Base-by-base conservation (phyloP, 352 stramenopile genomes). In the Phytophthora colocasiae region DNA sequence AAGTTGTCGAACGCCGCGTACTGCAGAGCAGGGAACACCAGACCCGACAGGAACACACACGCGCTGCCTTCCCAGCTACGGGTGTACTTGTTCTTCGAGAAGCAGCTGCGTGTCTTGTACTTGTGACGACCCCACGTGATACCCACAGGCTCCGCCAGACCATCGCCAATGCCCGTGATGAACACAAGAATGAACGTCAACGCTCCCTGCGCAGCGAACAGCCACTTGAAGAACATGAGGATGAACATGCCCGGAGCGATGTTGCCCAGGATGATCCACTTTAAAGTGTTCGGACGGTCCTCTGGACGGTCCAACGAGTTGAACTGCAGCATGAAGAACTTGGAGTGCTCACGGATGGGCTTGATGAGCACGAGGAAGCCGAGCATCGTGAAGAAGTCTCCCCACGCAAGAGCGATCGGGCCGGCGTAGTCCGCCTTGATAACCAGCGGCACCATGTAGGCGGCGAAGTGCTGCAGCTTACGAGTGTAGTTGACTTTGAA, bases 401-500 rank as follows among this genome's bases (percentile, higher is more conserved):
- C 85, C 87, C 87, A 95, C 22, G 87, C 86, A 32, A 93, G 75
- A 53, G 81, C 80, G 7, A 95, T 62, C 27, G 81, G 72, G 6
- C 84, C 83, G 9, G 72, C 46, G 66, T 85, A 84, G 44, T 91
- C 75, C 3, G 80, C 78, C 52, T 92, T 87, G 62, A 95, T 76
- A 15, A 93, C 79, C 27, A 95, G 67, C 39, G 87, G 87, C 52
- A 94, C 83, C 71, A 94, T 80, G 69, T 94, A 95, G 8, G 87
- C 87, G 1, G 87, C 87, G 22, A 95, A 87, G 47, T 92, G 82
- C 76, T 94, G 85, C 41, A 95, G 65, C 73, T 95, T 95, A 17
- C 87, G 82, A 7, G 87, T 95, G 78, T 95, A 95, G 77, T 95
- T 95, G 55, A 95, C 87, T 69, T 95, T 95, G 78, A 95, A 95